A percentile compares a stretch with the other conserved stretches of the same genome.
These are phyloP conservation scores for Apiotrichum domesticum DNA, from an alignment of 1,284 basidiomycete genomes.

Conservation along the genomic window DNA sequence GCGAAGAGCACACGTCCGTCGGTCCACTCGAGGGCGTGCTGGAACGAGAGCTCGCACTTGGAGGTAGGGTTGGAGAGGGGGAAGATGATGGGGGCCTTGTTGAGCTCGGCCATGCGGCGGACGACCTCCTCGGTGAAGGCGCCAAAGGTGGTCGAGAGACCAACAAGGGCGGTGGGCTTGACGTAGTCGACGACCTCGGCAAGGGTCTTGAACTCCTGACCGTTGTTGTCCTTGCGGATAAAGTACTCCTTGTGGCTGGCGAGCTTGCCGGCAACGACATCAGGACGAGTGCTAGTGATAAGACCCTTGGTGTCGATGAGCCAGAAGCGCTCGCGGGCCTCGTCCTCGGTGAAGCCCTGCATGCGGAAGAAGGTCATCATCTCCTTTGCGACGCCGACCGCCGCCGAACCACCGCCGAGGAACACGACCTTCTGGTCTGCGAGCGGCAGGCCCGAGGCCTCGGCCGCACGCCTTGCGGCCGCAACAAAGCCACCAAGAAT, in stretches of 20 bases:
- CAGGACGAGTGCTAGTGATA: conserved; percentile 60
- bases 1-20: conserved; percentile 67
- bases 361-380: conserved; percentile 82
- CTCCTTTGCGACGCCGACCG: conserved; percentile 70
- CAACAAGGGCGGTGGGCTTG: conserved; percentile 83
- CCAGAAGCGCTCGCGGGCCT: conserved; percentile 74
- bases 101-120: conserved; percentile 73
- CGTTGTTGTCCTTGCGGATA: conserved; percentile 70
- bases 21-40: conserved; percentile 70
- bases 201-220: conserved; percentile 67
- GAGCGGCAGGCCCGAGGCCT: conserved; percentile 63
- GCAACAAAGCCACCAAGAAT: conserved; percentile 86
- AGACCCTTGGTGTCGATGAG: conserved; percentile 78
- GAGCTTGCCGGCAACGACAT: conserved; percentile 55
- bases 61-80: conserved; percentile 89
- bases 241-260: conserved; percentile 78
- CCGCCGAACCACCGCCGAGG: conserved; percentile 52
- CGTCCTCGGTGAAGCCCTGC: conserved; percentile 62
- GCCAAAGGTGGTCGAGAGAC: conserved; percentile 78
- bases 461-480: conserved; percentile 70
- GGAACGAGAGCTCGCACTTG: conserved; percentile 66
- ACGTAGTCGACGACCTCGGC: conserved; percentile 78
- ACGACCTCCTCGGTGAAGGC: conserved; percentile 75
- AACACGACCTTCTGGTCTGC: conserved; percentile 81
- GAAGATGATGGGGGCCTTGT: conserved; percentile 78